A percentile compares a stretch with the other conserved stretches of the same genome.
Conservation (phyloP, 768 basidiomycete species). For the Tylopilus intermedius region DNA sequence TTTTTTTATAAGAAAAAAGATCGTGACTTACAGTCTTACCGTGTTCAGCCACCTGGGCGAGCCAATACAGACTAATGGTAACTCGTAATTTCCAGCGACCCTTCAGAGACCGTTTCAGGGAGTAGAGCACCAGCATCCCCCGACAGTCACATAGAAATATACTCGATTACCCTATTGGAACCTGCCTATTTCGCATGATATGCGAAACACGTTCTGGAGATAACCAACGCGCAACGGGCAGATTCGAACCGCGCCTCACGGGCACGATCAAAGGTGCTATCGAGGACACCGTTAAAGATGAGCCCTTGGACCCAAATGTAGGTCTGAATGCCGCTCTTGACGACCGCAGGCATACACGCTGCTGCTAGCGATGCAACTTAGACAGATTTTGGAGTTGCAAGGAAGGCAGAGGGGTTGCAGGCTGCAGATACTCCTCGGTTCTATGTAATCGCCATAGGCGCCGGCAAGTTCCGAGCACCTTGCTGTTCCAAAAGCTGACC, state of each 20-base stretch:
- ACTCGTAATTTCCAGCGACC: conserved; percentile 9
- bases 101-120: conserved; percentile 4
- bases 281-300: conserved; percentile 14
- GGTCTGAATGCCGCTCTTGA: conserved; percentile 13
- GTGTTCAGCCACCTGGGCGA: neutral
- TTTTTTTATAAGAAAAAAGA: neutral
- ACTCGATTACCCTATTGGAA: conserved; percentile 1
- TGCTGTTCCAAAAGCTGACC: conserved; percentile 11
- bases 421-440: conserved; percentile 16
- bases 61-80: conserved; percentile 5
- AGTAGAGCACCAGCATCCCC: conserved; percentile 2
- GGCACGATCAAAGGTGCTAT: conserved; percentile 6
- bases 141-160: conserved; percentile 1
- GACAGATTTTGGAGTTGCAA: conserved; percentile 21
- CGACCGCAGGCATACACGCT: neutral
- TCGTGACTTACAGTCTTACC: neutral
- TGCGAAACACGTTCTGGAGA: conserved; percentile 13
- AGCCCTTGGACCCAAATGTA: conserved; percentile 5
- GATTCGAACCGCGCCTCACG: conserved; percentile 18
- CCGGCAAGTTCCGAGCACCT: conserved; percentile 24
- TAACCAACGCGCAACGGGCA: conserved; percentile 14
- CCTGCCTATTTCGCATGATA: conserved; percentile 5
- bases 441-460: conserved; percentile 10
- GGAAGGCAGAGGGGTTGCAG: conserved; percentile 19
- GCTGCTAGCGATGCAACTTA: conserved; percentile 1